phyloP scores from a whole-genome alignment of 148 eudicot genomes.

The Polygonum aviculare region DNA sequence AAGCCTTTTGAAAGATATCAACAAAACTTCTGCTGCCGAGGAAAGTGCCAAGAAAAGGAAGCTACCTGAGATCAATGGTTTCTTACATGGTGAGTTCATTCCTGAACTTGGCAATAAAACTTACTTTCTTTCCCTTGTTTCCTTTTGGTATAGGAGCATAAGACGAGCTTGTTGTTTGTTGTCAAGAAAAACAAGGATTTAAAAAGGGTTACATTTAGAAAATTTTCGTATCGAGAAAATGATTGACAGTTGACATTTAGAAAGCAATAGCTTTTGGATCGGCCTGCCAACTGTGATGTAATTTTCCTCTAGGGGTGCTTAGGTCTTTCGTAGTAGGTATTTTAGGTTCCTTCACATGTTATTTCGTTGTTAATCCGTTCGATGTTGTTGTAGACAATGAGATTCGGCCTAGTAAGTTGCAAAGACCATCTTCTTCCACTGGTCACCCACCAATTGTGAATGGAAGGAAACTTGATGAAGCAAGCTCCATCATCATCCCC shows the following conservation, averaged over 20 bases:
- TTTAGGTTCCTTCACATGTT: neutral
- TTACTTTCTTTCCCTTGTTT: neutral
- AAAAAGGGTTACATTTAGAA: neutral
- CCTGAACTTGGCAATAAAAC: neutral
- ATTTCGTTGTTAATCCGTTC: neutral
- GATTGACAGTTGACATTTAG: neutral
- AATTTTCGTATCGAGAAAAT: neutral
- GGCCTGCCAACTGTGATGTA: neutral
- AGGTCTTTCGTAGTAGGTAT: neutral
- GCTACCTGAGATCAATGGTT: conserved; percentile 29
- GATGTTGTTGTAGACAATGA: conserved; percentile 28
- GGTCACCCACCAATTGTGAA: conserved; percentile 18
- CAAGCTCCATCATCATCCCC: conserved; percentile 5
- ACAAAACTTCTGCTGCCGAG: conserved; percentile 11
- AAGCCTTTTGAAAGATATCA: conserved; percentile 17
- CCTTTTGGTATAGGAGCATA: too few relatives aligned
- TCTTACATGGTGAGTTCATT: conserved; percentile 36
- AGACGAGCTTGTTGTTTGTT: too few relatives aligned
- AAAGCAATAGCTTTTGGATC: neutral
- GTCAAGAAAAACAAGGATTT: too few relatives aligned
- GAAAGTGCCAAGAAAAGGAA: conserved; percentile 29
- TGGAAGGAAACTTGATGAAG: conserved; percentile 22
- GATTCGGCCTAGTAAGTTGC: conserved; percentile 23
- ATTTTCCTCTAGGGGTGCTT: neutral
- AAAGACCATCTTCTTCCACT: conserved; percentile 19